These are phyloP conservation scores for Buxus sempervirens DNA, from an alignment of 164 flowering plant species.

Conservation along the genomic window DNA sequence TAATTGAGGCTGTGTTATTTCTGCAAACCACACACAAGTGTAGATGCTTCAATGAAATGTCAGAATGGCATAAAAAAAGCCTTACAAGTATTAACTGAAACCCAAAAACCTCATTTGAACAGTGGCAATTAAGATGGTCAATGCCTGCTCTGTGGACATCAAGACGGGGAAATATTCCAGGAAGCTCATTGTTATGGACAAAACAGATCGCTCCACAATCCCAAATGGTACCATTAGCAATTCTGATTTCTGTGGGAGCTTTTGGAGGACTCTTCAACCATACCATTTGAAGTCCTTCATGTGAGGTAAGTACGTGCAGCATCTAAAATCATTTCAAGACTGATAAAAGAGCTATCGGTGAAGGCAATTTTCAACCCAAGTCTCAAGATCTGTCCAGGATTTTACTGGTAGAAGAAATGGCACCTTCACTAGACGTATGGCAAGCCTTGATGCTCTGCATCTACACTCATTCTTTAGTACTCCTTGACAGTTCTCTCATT, in stretches of 20 bases:
- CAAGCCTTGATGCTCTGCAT: too few relatives aligned
- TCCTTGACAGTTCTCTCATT: too few relatives aligned
- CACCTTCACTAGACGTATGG: too few relatives aligned
- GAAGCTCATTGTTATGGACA: neutral
- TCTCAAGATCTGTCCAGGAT: too few relatives aligned
- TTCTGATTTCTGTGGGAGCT: constrained; percentile 11
- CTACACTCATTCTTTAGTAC: too few relatives aligned
- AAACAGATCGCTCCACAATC: neutral
- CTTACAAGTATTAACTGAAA: constrained; percentile 8
- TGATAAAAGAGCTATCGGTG: too few relatives aligned
- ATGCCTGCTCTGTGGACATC: neutral
- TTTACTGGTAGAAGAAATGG: too few relatives aligned
- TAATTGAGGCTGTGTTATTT: neutral
- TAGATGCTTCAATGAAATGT: neutral
- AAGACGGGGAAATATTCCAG: neutral
- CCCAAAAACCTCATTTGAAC: neutral
- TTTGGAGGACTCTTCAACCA: constrained; percentile 12
- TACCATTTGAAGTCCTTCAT: constrained; percentile 30
- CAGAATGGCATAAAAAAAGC: neutral
- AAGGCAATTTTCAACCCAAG: too few relatives aligned
- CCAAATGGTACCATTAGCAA: neutral
- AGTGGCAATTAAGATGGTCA: too few relatives aligned
- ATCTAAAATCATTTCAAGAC: constrained; percentile 54
- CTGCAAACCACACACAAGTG: neutral
- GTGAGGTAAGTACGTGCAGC: constrained; percentile 51